Base-by-base conservation (phyloP, 1,284 basidiomycete genomes). In the Ustilago vetiveriae region DNA sequence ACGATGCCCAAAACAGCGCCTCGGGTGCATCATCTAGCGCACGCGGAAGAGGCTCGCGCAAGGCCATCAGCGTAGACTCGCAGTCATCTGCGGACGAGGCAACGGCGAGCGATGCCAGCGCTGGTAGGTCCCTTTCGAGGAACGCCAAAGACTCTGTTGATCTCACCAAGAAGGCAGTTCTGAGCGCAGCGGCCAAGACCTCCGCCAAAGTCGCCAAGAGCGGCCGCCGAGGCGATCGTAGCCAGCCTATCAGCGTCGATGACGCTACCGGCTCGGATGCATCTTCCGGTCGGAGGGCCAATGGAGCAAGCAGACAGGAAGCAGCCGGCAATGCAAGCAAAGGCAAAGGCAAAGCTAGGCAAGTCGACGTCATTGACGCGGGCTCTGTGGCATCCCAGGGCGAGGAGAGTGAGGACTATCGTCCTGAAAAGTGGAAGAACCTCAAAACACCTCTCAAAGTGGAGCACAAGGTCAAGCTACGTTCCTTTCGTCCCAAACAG, bases 361-460 rank as follows among this genome's bases (percentile, higher is more conserved):
- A 59, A 11, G 13, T 32, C 4, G 55, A 68, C 17, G 23, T 22
- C 2, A 35, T 57, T 6, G 49, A 53, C 4, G n/a, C 44, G 4
- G 49, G 44, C 9, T 17, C 17, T 6, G 16, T 33, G 21, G 40
- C 17, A n/a, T n/a, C 33, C 30, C 47, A 49, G 14, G 47, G 47
- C 7, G 52, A 30, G 0, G 49, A 42, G 13, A 35, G 36, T 24
- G 69, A 67, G 3, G 48, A 55, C 32, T 73, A 75, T 29, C 66
- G 71, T 2, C 64, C 66, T 1, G 75, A 65, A 8, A 71, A 71
- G 42, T 73, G 72, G 72, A 59, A 56, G 39, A 56, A 59, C 14
- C 59, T 74, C 38, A 55, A 59, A 26, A 27, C 65, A 11, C 71
- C 74, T 19, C 53, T 76, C 21, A 53, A 72, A 24, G 72, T 76